Evolutionary conservation across 2,329 filamentous ascomycete genomes (phyloP), one percentile per base, ranked within the genome.

Genomic region (Pleoardoris graminearum): DNA sequence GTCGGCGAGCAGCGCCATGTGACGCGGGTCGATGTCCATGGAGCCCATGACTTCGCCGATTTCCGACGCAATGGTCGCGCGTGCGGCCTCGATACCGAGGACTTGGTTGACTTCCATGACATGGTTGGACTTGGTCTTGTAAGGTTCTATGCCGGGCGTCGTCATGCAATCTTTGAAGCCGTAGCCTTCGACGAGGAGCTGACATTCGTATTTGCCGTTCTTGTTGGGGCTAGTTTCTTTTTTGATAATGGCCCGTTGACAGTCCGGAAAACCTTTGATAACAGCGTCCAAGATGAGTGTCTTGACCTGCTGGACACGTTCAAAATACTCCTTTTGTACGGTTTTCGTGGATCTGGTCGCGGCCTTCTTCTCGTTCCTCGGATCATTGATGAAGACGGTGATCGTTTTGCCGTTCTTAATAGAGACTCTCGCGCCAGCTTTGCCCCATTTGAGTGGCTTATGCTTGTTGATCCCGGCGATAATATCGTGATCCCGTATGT

Each of bases 1-100:
- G 68, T 99, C 94, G 10, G 94, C 93, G 1, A 99, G 84, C 16
- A 99, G 83, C 72, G 97, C 89, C 91, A 99, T 97, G 77, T 99
- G 94, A 50, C 94, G 89, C 38, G 92, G 93, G 75, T 99, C 94
- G 66, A 99, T 97, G 73, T 85, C 86, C 91, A 99, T 97, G 71
- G 88, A 86, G 30, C 85, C 85, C 92, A 97, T 99, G 69, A 97
- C 94, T 47, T 82, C 81, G 48, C 82, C 83, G 66, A 99, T 97
- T 77, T 99, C 94, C 39, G 83, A 79, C 44, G 94, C 89, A 67
- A 99, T 97, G 6, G 92, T 96, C 3, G 83, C 84, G 54, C 93
- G 86, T 3, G 94, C 94, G 0, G 94, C 94, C 78, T 99, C 94
- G 65, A 99, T 97, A 44, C 94, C 94, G 3, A 99, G 84, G 0